Percentiles rank a stretch among this genome's conserved stretches.
Evolutionary conservation across 2,329 filamentous ascomycete species (phyloP).

Genomic region (Aspergillus pseudonomiae): DNA sequence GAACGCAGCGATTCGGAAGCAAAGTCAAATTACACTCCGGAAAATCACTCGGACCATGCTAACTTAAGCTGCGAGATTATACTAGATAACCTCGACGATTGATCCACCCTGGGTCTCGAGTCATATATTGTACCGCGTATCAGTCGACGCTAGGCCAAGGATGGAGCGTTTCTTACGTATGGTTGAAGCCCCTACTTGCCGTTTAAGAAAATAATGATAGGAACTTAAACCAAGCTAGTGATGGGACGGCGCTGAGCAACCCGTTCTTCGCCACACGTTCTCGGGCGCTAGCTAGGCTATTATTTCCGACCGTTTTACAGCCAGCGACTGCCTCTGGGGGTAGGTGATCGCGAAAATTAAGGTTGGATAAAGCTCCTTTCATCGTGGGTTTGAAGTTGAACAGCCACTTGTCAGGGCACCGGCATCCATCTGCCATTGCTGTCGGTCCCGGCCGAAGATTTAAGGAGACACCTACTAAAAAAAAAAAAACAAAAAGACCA

Average conservation of each 20-base stretch:
- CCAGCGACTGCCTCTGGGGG: background rate
- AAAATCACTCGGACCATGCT: conserved; percentile 4
- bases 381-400: background rate
- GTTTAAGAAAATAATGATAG: conserved; percentile 1
- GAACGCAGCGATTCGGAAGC: background rate
- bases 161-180: conserved; percentile 2
- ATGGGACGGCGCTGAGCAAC: conserved; percentile 3
- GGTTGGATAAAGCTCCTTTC: conserved; percentile 13
- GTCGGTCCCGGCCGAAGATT: background rate
- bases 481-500: background rate
- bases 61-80: conserved; percentile 8
- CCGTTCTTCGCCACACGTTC: conserved; percentile 11
- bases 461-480: background rate
- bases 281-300: conserved; percentile 6
- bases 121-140: conserved; percentile 5
- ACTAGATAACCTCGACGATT: conserved; percentile 7
- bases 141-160: background rate
- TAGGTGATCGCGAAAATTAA: conserved; percentile 11
- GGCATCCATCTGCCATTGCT: background rate
- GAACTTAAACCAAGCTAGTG: conserved; percentile 3
- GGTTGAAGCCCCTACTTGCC: conserved; percentile 3
- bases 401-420: background rate
- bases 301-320: conserved; percentile 12
- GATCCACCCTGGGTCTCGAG: conserved; percentile 4
- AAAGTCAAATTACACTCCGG: conserved; percentile 7